A percentile compares a stretch with the other conserved stretches of the same genome.
Conservation (phyloP, 2,329 filamentous ascomycete genomes). For the Apiospora hydei region DNA sequence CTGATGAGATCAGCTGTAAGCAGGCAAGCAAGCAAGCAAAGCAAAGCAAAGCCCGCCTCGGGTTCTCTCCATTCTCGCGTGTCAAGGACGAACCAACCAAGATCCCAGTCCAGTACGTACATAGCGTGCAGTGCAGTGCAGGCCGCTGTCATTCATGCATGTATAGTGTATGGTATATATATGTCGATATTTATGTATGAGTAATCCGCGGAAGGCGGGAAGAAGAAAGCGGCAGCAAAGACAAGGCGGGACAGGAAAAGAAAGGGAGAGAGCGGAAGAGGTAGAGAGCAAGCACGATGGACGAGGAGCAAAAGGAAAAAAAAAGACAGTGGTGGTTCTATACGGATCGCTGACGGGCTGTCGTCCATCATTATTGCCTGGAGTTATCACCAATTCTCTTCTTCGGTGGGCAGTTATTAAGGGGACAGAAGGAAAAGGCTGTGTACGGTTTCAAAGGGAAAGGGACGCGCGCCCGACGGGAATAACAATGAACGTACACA, state of each 20-base stretch:
- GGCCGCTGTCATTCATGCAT: constrained; percentile 14
- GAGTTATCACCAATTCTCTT: not conserved
- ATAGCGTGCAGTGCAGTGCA: not conserved
- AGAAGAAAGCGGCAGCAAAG: not conserved
- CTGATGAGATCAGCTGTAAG: not conserved
- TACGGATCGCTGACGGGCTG: not conserved
- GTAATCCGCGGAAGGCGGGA: constrained; percentile 1
- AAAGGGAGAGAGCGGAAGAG: not conserved
- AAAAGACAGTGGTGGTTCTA: not conserved
- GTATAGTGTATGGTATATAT: not conserved
- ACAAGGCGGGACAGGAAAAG: not conserved
- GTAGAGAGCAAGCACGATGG: not conserved
- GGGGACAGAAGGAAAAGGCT: not conserved
- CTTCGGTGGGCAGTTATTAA: not conserved
- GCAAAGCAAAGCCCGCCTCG: not conserved
- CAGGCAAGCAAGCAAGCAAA: not conserved
- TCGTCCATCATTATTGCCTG: not conserved
- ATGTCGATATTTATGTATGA: not conserved
- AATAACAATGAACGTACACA: not conserved
- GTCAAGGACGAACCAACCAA: not conserved
- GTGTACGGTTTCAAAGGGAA: not conserved
- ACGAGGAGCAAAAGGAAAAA: not conserved
- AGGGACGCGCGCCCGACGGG: not conserved
- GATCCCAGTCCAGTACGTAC: not conserved
- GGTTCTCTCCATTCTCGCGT: not conserved